phyloP scores from a whole-genome alignment of 2,329 filamentous ascomycete genomes.

The Cladosporium sp. region DNA sequence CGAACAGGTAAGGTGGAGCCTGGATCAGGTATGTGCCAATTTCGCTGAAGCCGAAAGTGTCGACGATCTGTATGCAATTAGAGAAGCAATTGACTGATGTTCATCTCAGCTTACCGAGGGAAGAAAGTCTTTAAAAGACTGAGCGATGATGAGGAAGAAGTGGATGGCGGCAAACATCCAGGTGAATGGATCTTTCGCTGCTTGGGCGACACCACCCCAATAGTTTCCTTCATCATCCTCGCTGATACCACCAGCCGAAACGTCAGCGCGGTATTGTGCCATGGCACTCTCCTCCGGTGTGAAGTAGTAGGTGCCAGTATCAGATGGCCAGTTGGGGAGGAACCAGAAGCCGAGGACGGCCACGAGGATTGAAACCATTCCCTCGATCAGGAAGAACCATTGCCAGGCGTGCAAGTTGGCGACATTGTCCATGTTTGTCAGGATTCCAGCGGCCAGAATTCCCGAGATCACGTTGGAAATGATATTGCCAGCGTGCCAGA shows the following conservation, averaged over 20 bases:
- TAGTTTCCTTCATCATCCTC: constrained; percentile 36
- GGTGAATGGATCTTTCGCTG: constrained; percentile 16
- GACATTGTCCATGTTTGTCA: constrained; percentile 56
- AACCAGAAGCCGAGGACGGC: constrained; percentile 51
- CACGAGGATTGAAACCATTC: constrained; percentile 52
- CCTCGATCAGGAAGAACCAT: constrained; percentile 45
- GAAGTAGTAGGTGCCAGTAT: constrained; percentile 45
- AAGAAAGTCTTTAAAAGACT: constrained; percentile 18
- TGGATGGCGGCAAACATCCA: constrained; percentile 35
- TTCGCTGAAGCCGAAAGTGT: constrained; percentile 66
- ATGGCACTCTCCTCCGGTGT: constrained; percentile 45
- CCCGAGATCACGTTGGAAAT: constrained; percentile 50
- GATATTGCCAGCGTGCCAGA: constrained; percentile 50
- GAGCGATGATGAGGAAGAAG: constrained; percentile 29
- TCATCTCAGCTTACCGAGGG: constrained; percentile 4
- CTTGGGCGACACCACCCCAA: constrained; percentile 15
- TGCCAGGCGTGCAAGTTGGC: constrained; percentile 57
- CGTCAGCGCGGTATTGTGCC: constrained; percentile 16
- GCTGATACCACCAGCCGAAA: constrained; percentile 45
- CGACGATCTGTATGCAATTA: constrained; percentile 37
- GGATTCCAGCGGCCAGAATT: constrained; percentile 58
- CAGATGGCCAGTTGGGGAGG: constrained; percentile 51
- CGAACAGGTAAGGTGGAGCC: constrained; percentile 37
- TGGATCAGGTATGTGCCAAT: constrained; percentile 47
- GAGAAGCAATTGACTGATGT: neutral